Percentiles rank a stretch among this genome's conserved stretches.
These are phyloP conservation scores for Pulveroboletus sp. DNA, from an alignment of 768 basidiomycete genomes.

Conservation along the genomic window DNA sequence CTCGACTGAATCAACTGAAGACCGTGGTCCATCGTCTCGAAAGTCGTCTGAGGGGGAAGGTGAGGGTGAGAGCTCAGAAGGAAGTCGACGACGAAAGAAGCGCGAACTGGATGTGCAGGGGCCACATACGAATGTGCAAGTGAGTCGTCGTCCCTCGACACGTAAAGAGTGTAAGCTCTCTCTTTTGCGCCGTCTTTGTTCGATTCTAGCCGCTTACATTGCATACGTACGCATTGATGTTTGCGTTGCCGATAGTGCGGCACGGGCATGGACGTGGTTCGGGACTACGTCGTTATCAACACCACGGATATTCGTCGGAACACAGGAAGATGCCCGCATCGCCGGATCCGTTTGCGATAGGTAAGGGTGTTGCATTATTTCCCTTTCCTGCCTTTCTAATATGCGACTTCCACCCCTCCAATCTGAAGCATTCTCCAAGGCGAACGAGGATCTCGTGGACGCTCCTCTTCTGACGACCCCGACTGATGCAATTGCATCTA, in stretches of 20 bases:
- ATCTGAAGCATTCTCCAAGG: slow-evolving; percentile 21
- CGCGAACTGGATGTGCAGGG: slow-evolving; percentile 11
- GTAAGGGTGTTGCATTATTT: slow-evolving; percentile 2
- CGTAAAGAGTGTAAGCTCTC: slow-evolving; percentile 15
- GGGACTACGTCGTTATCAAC: slow-evolving; percentile 9
- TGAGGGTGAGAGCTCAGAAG: slow-evolving; percentile 9
- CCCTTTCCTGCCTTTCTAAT: not conserved
- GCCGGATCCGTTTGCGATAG: slow-evolving; percentile 21
- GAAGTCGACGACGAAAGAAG: slow-evolving; percentile 17
- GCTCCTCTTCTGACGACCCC: not conserved
- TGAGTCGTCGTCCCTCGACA: not conserved
- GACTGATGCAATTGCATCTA: not conserved
- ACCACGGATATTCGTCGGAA: slow-evolving; percentile 3
- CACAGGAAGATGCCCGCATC: not conserved
- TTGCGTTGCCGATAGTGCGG: not conserved
- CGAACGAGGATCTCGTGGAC: slow-evolving; percentile 1
- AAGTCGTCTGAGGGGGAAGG: slow-evolving; percentile 10
- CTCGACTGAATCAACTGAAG: slow-evolving; percentile 11
- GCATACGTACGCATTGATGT: not conserved
- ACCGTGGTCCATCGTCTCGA: slow-evolving; percentile 1
- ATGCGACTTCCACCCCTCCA: not conserved
- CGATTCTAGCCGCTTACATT: not conserved
- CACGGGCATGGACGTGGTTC: slow-evolving; percentile 9
- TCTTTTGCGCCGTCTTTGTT: not conserved
- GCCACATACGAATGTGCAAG: not conserved